Conservation (phyloP, 768 basidiomycete genomes). For the Mycena sanguinolenta region DNA sequence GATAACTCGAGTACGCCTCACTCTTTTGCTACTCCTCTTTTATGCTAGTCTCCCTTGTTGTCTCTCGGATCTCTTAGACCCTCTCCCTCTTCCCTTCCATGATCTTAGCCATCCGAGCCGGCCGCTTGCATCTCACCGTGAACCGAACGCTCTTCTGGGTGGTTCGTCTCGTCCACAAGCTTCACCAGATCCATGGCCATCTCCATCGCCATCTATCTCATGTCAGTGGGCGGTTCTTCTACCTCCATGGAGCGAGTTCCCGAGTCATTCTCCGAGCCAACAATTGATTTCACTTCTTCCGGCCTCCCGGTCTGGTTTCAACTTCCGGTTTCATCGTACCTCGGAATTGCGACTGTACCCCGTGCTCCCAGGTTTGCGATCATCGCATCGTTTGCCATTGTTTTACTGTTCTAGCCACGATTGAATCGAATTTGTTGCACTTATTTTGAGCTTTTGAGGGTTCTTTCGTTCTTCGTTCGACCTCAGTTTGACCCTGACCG, state of each 20-base stretch:
- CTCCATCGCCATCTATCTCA: constrained; percentile 4
- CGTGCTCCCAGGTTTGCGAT: constrained; percentile 13
- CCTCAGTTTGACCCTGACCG: too few species aligned
- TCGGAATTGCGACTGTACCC: not conserved
- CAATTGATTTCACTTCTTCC: not conserved
- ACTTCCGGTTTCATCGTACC: not conserved
- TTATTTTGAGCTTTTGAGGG: not conserved
- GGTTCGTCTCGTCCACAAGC: constrained; percentile 17
- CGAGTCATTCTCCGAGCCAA: constrained; percentile 35
- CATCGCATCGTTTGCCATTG: constrained; percentile 4
- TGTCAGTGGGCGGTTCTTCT: constrained; percentile 6
- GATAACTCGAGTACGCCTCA: too few species aligned
- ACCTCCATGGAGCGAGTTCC: constrained; percentile 30
- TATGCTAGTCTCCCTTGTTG: too few species aligned
- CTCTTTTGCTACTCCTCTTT: too few species aligned
- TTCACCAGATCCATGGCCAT: not conserved
- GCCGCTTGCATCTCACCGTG: too few species aligned
- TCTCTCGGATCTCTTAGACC: too few species aligned
- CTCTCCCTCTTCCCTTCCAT: too few species aligned
- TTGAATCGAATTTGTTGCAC: not conserved
- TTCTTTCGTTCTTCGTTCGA: not conserved
- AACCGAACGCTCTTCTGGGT: too few species aligned
- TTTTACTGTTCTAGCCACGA: not conserved
- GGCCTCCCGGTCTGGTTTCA: not conserved
- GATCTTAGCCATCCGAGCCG: too few species aligned